Conservation (phyloP, 169 alveolate genomes). For the Toxoplasma gondii region DNA sequence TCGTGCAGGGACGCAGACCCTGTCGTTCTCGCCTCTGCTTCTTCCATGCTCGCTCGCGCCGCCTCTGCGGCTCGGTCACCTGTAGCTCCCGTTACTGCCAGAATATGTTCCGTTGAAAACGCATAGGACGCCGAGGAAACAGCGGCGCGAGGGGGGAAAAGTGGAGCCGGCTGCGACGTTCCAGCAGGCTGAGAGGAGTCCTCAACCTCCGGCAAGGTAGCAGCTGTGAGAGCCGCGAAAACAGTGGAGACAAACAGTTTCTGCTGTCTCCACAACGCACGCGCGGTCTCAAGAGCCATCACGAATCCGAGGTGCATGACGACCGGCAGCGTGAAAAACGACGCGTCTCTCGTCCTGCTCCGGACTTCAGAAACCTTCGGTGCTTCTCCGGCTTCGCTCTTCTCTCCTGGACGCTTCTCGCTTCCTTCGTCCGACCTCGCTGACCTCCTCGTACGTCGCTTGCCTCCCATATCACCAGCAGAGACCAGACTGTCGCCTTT, state of each 20-base stretch:
- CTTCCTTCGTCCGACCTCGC: not conserved
- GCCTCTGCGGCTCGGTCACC: not conserved
- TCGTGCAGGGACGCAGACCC: not conserved
- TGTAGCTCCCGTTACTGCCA: not conserved
- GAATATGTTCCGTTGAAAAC: not conserved
- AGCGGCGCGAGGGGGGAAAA: not conserved
- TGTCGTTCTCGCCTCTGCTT: not conserved
- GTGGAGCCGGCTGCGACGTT: not conserved
- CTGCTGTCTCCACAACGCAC: slow-evolving; percentile 21
- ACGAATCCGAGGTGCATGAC: not conserved
- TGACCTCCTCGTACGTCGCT: not conserved
- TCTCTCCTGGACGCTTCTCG: not conserved
- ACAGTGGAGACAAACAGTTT: not conserved
- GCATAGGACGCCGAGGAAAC: not conserved
- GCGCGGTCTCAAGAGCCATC: not conserved
- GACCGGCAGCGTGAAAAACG: not conserved
- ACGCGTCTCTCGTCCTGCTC: not conserved
- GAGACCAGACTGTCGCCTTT: not conserved
- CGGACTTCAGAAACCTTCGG: not conserved
- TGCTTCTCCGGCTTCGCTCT: not conserved
- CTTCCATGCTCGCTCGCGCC: not conserved
- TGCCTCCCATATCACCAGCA: not conserved
- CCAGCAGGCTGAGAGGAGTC: not conserved
- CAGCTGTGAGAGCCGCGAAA: not conserved
- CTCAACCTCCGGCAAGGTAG: not conserved